Base-by-base conservation (phyloP, 192 early-diverging fungal species). In the Coemansia sp. region DNA sequence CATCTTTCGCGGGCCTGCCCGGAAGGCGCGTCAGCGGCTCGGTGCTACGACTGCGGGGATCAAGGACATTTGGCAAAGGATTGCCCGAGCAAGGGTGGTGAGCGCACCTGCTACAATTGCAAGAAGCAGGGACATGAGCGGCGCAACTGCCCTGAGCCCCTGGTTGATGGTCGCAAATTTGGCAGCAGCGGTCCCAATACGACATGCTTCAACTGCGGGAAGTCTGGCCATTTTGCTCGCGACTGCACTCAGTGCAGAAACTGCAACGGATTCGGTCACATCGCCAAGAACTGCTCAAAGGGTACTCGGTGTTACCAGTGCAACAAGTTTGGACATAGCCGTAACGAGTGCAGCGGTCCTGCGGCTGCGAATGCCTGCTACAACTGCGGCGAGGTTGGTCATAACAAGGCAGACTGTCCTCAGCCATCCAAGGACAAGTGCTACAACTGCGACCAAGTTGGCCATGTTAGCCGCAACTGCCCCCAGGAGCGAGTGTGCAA, bases 11-110 rank as follows among this genome's bases (percentile, higher is more conserved):
- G 81, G 30, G 64, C 57, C 8, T 84, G 83, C 57, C 67, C 80
- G 19, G 43, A 55, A 16, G 70, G 69, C 7, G 62, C 50, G n/a
- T 60, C 53, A 12, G 77, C 71, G 39, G 53, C 52, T 11, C 51
- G 36, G 13, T 85, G 83, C 76, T 80, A 81, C 70, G 80, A 81
- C 72, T 85, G 83, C 61, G 31, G 56, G 3, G 18, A 67, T 36
- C 57, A 52, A 2, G 82, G 81, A n/a, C 82, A 84, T 60, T 47
- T 64, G 14, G 68, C 72, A 39, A 53, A 38, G 20, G 63, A 70
- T 7, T 84, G 82, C 65, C 16, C 55, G 37, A 59, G 47, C 16
- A 48, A 59, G 39, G 57, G 57, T 56, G 37, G 53, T 20, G 55
- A 65, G 44, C 65, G 61, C 51, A 28, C 58, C 14, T 65, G 72